Evolutionary conservation across 805 yeast species (phyloP), one percentile per base, ranked within the genome.

Genomic region (Kockiozyma suomiensis): DNA sequence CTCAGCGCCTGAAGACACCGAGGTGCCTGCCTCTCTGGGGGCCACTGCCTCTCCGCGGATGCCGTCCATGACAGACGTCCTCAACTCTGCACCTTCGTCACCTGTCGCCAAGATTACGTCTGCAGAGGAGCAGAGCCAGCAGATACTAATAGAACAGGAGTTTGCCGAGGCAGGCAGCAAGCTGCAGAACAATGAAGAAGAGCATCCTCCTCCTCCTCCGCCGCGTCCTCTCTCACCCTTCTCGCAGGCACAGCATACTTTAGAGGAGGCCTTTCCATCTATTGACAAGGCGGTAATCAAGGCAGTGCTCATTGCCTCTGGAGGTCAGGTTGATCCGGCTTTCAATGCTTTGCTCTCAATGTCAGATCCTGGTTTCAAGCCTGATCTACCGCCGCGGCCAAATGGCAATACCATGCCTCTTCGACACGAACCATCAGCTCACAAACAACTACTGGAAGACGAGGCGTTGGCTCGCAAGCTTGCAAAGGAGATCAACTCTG

Each of bases 221-320:
- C 70, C 76, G 28, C 79, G 93, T 66, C 94, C 94, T 6, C 73
- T 80, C 30, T 81, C 88, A 4, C 87, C 90, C 23, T 76, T 78
- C 41, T 75, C 82, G 30, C 77, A 79, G 66, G 79, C 85, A 37
- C 75, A 79, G 62, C 76, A 80, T 51, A 86, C 89, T 43, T 78
- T 93, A 64, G 79, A 80, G 67, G 96, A 90, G 23, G 97, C 97
- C 0, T 93, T 93, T 73, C 98, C 99, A 0, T 76, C 78, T 17
- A 74, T 85, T 25, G 96, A 90, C 43, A 87, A 82, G 32, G 82
- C 84, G 62, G 82, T 85, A 68, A 79, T 90, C 63, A 83, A 85
- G 56, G 91, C 96, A 30, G 86, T 90, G 0, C 77, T 92, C 58
- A 88, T 94, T 71, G 98, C 98, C 1, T 84, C 96, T 19, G 83